Conservation (phyloP, 805 yeast genomes). For the Sugiyamaella chiloensis region DNA sequence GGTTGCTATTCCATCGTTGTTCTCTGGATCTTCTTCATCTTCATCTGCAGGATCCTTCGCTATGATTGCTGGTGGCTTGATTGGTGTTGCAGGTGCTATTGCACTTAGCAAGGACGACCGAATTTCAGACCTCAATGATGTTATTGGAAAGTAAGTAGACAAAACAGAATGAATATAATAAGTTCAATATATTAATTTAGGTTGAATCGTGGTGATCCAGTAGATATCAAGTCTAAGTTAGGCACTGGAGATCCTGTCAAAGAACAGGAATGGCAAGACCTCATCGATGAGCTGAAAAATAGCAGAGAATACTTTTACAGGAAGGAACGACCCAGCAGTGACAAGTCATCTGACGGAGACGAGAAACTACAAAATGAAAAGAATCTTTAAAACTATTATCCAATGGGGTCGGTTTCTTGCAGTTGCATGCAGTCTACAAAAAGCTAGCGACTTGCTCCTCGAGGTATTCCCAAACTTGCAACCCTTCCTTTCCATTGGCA, state of each 20-base stretch:
- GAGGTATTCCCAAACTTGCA: conserved; percentile 36
- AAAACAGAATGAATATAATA: not conserved
- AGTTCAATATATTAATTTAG: conserved; percentile 8
- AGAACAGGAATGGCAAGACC: conserved; percentile 18
- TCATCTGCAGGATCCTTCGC: conserved; percentile 3
- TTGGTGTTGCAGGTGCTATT: conserved; percentile 4
- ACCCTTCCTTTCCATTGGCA: conserved; percentile 34
- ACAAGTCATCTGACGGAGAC: not conserved
- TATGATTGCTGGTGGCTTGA: conserved; percentile 9
- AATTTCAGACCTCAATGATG: conserved; percentile 13
- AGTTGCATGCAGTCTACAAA: no score
- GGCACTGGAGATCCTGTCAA: conserved; percentile 19
- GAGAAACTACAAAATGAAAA: not conserved
- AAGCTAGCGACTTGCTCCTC: conserved; percentile 27
- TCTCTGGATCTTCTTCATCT: conserved; percentile 2
- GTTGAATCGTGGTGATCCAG: conserved; percentile 14
- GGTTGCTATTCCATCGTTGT: not conserved
- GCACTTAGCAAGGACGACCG: conserved; percentile 13
- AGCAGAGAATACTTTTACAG: conserved; percentile 13
- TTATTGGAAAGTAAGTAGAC: conserved; percentile 17
- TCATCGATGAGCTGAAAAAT: conserved; percentile 14
- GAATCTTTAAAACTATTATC: no score
- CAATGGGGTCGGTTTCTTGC: no score
- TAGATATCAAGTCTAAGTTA: conserved; percentile 26
- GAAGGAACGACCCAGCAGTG: conserved; percentile 5